These are phyloP conservation scores for Sporisorium sorghi DNA, from an alignment of 1,284 basidiomycete species.

Conservation along the genomic window DNA sequence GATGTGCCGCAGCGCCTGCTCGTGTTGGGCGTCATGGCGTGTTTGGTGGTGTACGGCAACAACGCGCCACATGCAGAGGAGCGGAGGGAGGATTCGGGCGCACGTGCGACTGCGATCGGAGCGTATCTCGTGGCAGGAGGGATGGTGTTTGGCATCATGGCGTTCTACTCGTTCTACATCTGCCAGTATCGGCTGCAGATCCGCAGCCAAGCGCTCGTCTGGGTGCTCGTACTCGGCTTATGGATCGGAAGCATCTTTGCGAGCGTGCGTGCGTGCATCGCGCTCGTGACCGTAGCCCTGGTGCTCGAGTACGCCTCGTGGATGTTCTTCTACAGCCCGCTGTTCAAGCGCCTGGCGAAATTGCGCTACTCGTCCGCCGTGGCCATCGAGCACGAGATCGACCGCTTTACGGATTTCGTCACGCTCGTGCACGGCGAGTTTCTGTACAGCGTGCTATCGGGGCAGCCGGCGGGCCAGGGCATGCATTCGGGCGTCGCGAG, in stretches of 20 bases:
- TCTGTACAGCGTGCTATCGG: slow-evolving; percentile 42
- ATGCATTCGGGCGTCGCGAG: slow-evolving; percentile 50
- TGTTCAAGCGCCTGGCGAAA: slow-evolving; percentile 53
- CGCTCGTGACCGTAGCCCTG: slow-evolving; percentile 47
- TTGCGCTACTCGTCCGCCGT: slow-evolving; percentile 56
- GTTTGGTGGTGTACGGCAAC: slow-evolving; percentile 59
- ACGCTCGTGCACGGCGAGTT: slow-evolving; percentile 62
- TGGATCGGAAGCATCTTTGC: slow-evolving; percentile 61
- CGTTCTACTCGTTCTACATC: slow-evolving; percentile 57
- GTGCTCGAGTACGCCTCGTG: slow-evolving; percentile 52
- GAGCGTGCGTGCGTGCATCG: slow-evolving; percentile 45
- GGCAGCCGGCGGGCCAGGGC: slow-evolving; percentile 52
- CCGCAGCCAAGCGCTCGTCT: slow-evolving; percentile 34
- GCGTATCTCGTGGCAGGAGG: slow-evolving; percentile 53
- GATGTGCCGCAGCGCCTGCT: slow-evolving; percentile 54
- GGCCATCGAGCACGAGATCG: slow-evolving; percentile 63
- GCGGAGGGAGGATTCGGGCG: slow-evolving; percentile 29
- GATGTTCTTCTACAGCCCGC: slow-evolving; percentile 54
- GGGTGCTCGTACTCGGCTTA: slow-evolving; percentile 40
- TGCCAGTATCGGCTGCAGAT: slow-evolving; percentile 62
- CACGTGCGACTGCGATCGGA: slow-evolving; percentile 54
- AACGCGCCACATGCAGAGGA: slow-evolving; percentile 53
- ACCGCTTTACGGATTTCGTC: slow-evolving; percentile 60
- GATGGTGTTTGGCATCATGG: slow-evolving; percentile 33
- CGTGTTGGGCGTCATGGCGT: slow-evolving; percentile 61